Percentiles rank a stretch among this genome's conserved stretches.
Evolutionary conservation across 106 monocot genomes (phyloP).

Genomic region (Acorus gramineus): DNA sequence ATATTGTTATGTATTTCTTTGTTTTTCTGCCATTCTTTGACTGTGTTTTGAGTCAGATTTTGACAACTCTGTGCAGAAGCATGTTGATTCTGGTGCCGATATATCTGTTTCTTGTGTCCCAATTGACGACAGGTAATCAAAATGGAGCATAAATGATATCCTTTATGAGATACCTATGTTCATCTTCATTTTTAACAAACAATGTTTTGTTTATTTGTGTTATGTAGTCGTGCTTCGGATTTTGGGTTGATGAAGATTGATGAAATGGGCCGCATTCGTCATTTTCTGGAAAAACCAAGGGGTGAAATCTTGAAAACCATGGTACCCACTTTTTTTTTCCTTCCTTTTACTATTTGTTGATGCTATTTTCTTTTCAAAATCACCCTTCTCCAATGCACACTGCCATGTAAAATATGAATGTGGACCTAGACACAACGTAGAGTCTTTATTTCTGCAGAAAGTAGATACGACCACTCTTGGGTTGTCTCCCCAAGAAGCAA

Average conservation of each 20-base stretch:
- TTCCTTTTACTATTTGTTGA: too few species aligned
- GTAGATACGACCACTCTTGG: constrained; percentile 8
- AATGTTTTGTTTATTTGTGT: neutral
- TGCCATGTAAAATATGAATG: too few species aligned
- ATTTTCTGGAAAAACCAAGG: constrained; percentile 20
- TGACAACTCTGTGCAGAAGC: constrained; percentile 8
- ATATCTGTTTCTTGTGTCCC: constrained; percentile 19
- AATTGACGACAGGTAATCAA: constrained; percentile 10
- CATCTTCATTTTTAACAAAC: too few species aligned
- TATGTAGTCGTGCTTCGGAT: constrained; percentile 17
- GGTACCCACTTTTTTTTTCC: neutral
- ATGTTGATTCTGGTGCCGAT: constrained; percentile 10
- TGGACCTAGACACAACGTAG: neutral
- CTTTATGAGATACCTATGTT: too few species aligned
- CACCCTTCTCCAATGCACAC: too few species aligned
- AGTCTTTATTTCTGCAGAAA: constrained; percentile 3
- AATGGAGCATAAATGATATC: too few species aligned
- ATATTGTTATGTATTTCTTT: neutral
- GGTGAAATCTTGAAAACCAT: constrained; percentile 10
- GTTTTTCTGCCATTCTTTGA: neutral
- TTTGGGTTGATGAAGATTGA: constrained; percentile 18
- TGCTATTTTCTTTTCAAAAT: too few species aligned
- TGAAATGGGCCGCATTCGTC: constrained; percentile 4
- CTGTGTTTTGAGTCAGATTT: neutral
- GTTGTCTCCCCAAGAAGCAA: constrained; percentile 11